Evolutionary conservation across 345 rosid genomes (phyloP), one percentile per base, ranked within the genome.

Genomic region (Punica granatum): DNA sequence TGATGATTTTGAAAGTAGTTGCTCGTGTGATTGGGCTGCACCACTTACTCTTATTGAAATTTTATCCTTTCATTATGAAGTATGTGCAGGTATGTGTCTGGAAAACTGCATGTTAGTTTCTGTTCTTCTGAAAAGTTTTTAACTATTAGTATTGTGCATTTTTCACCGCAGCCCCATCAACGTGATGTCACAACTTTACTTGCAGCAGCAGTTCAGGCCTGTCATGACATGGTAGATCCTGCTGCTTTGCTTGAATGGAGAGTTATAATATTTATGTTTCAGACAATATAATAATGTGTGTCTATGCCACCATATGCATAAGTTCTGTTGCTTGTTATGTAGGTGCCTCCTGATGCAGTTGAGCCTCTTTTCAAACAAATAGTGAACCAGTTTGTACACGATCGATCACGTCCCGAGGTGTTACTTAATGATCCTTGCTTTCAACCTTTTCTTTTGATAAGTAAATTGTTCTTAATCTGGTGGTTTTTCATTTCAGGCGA

Each of bases 281-380:
- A n/a, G 36, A 59, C 18, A 6, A 23, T 23, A 51, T 51, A 1
- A 0, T n/a, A n/a, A 23, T 6, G 30, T n/a, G 30, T 23, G 30
- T 13, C 42, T 7, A 8, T 37, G 42, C 58, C 25, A 37, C 43
- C 28, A 3, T 36, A 36, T 36, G 0, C 44, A 32, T 26, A 34
- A 28, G 3, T 56, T 9, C 37, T 64, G 39, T 13, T 9, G n/a
- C 75, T 30, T 70, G 32, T 74, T 28, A 41, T 71, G 66, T 70
- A 94, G 99, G 92, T 94, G 69, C 98, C 97, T 75, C 92, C 99
- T 56, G 98, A 94, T 85, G 97, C 92, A n/a, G 98, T 88, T 75
- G 95, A 94, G 71, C 93, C 98, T 66, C 78, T 94, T 71, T 92
- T 94, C 71, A 88, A 74, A 78, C 98, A 94, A 81, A 86, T 94